Percentiles rank a stretch among this genome's conserved stretches.
Evolutionary conservation across 352 stramenopile species (phyloP).

Genomic region (Phytophthora quininea): DNA sequence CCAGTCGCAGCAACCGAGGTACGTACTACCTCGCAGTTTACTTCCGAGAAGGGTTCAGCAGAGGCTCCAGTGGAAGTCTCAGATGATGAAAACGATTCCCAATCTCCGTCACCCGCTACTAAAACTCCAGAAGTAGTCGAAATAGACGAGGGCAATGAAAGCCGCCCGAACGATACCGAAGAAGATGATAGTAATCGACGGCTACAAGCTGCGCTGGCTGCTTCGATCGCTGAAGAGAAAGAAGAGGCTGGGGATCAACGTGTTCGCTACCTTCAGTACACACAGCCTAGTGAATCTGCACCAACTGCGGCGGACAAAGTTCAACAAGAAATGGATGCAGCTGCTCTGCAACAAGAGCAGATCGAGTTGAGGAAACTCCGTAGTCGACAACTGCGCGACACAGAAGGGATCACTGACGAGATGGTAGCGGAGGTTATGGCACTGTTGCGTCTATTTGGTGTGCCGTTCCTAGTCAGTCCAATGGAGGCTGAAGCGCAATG

Average conservation of each 20-base stretch:
- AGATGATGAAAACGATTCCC: constrained; percentile 22
- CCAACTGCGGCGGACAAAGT: constrained; percentile 10
- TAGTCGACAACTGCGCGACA: constrained; percentile 86
- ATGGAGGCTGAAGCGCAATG: constrained; percentile 99
- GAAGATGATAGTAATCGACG: constrained; percentile 29
- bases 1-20: constrained; percentile 1
- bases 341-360: constrained; percentile 60
- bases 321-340: constrained; percentile 35
- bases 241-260: constrained; percentile 22
- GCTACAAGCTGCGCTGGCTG: constrained; percentile 38
- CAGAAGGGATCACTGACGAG: constrained; percentile 96
- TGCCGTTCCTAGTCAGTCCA: constrained; percentile 99
- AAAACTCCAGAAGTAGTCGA: constrained; percentile 26
- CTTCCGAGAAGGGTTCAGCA: constrained; percentile 10
- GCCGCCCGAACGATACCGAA: background rate
- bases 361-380: constrained; percentile 78
- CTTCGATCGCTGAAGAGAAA: constrained; percentile 41
- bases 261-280: constrained; percentile 59
- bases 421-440: constrained; percentile 98
- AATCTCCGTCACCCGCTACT: background rate
- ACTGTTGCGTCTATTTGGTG: constrained; percentile 96
- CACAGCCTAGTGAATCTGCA: constrained; percentile 14
- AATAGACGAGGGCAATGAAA: constrained; percentile 11
- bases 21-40: background rate
- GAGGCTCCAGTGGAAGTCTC: constrained; percentile 18